Percentiles rank a stretch among this genome's conserved stretches.
These are phyloP conservation scores for Macrolepiota albuminosa DNA, from an alignment of 768 basidiomycete species.

Conservation along the genomic window DNA sequence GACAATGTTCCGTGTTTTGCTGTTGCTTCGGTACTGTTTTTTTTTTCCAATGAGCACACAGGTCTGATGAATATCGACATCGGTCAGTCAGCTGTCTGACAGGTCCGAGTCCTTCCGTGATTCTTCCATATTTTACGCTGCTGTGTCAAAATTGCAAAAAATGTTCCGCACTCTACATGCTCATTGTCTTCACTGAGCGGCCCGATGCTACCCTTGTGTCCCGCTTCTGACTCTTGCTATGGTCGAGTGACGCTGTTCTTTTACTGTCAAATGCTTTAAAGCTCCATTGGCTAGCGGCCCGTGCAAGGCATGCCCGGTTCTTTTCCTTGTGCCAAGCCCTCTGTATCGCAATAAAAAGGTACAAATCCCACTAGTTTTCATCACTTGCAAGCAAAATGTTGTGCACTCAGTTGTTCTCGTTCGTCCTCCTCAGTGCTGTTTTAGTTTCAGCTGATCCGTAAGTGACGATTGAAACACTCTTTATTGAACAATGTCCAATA, in stretches of 20 bases:
- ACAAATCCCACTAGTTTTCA: background rate
- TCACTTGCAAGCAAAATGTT: conserved; percentile 3
- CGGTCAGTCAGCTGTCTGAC: conserved; percentile 1
- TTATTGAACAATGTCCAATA: background rate
- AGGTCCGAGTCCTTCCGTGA: background rate
- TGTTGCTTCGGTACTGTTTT: background rate
- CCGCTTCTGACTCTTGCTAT: conserved; percentile 17
- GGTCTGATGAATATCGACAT: background rate
- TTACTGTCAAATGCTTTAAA: background rate
- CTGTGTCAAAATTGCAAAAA: conserved; percentile 18
- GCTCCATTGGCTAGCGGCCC: background rate
- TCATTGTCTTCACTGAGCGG: background rate
- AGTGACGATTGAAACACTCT: background rate
- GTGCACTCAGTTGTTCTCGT: background rate
- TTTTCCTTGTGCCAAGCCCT: background rate
- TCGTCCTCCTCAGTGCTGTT: conserved; percentile 1
- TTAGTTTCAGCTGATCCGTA: conserved; percentile 8
- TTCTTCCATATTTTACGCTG: conserved; percentile 9
- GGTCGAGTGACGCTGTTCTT: background rate
- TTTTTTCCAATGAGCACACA: background rate
- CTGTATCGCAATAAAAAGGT: conserved; percentile 3
- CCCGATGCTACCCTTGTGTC: conserved; percentile 16
- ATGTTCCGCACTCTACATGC: background rate
- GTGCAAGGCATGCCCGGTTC: background rate
- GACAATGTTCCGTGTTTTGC: background rate